Evolutionary conservation across 768 basidiomycete species (phyloP), one percentile per base, ranked within the genome.

Genomic region (Mycena leptocephala): DNA sequence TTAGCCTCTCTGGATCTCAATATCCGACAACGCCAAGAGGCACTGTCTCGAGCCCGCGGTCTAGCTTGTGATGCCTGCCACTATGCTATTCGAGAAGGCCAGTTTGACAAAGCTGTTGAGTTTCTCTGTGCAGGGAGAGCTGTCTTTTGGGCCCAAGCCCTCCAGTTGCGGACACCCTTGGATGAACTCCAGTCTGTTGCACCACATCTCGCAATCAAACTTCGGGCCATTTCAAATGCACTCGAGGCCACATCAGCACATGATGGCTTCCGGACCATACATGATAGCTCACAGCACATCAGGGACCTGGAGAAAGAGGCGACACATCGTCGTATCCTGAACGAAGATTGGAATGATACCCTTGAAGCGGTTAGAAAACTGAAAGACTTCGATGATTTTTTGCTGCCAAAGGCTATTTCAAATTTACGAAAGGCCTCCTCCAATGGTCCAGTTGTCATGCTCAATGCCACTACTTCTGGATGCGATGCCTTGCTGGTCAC

Each of bases 371-470:
- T 85, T 46, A 79, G 82, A 22, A 35, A 79, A 26, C 13, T 80
- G 24, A 77, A 85, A 16, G 82, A 76, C 28, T 82, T 81, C 66
- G 75, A 77, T 56, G 63, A 72, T 33, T 82, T 82, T 76, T 72
- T 82, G 53, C 65, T 70, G 14, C 72, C 78, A n/a, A 74, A 68
- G 22, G 74, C 69, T 46, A 72, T 80, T 37, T 22, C 73, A 10
- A 66, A 56, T 32, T 69, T 80, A 53, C 76, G 37, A 28, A 30
- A 20, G 28, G 78, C 81, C n/a, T 79, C 81, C 16, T 41, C n/a
- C n/a, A 64, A 74, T 58, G 85, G 84, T 41, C 84, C 86, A 3
- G 79, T 86, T 22, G 80, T 86, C 48, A 80, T 86, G 56, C 77
- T 86, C 30, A 86, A 85, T 51, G 81, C 78, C 13, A 82, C 80